These are phyloP conservation scores for Cordyceps fumosorosea DNA, from an alignment of 2,329 filamentous ascomycete species.

Conservation along the genomic window DNA sequence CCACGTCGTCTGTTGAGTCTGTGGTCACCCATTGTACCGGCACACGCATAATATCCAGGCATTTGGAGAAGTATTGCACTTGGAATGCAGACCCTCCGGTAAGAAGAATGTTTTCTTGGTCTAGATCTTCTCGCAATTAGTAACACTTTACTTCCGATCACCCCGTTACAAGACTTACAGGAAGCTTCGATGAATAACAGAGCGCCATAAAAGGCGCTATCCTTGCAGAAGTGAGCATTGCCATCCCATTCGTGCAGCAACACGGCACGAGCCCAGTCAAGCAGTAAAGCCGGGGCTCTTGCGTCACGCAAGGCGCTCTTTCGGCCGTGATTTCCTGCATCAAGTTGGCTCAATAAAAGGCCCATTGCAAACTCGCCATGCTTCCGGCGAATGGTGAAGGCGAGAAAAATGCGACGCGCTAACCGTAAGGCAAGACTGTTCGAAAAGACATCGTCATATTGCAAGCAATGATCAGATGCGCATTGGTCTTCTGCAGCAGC, in stretches of 20 bases:
- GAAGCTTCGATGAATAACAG: conserved; percentile 66
- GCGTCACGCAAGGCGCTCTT: conserved; percentile 49
- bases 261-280: conserved; percentile 70
- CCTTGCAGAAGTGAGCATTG: conserved; percentile 59
- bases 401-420: conserved; percentile 51
- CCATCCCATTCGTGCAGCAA: conserved; percentile 79
- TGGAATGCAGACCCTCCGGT: conserved; percentile 64
- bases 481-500: conserved; percentile 34
- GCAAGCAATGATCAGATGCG: conserved; percentile 44
- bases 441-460: conserved; percentile 58
- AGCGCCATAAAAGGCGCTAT: conserved; percentile 69
- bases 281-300: conserved; percentile 46
- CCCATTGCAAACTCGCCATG: conserved; percentile 44
- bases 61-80: conserved; percentile 68
- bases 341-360: conserved; percentile 46
- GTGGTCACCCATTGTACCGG: conserved; percentile 65
- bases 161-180: conserved; percentile 45
- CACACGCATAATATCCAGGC: conserved; percentile 67
- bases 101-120: conserved; percentile 50
- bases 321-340: conserved; percentile 41
- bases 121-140: conserved; percentile 45
- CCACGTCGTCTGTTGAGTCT: conserved; percentile 51
- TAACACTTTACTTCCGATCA: neutral
- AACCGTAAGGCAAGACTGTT: conserved; percentile 54
- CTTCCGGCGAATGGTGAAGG: conserved; percentile 45